Base-by-base conservation (phyloP, 2,329 filamentous ascomycete species). In the Didymella keratinophila region DNA sequence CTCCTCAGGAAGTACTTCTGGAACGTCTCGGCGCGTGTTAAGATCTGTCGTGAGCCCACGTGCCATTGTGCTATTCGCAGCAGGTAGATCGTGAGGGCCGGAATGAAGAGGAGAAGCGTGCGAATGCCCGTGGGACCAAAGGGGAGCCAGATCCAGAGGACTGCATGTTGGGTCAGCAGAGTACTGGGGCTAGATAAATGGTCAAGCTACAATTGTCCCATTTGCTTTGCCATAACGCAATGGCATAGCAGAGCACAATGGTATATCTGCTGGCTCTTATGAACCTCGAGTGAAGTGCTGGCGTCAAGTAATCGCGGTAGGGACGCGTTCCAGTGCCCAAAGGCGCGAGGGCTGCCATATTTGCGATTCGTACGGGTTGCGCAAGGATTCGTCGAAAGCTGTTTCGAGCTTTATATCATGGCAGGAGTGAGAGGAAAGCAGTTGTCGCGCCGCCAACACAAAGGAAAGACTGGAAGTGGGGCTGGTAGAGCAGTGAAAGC, bases 241-340 rank as follows among this genome's bases (percentile, higher is more conserved):
- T 86, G 36, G 86, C 53, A 75, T 95, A 96, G 72, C 91, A 92
- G 55, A 92, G 81, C 46, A 83, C 78, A 10, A 95, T 79, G 14
- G 93, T 82, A 62, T 91, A 80, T 14, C 86, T 83, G 46, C 90
- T 89, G 12, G 92, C 92, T 63, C 88, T 88, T 47, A 90, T 89
- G 78, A 97, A 98, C 70, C 93, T 87, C 70, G 91, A 85, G 78
- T 98, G 94, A 64, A 97, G 82, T 51, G 90, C 89, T 48, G 94
- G 93, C 61, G 94, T 96, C 67, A 97, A 81, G 77, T 96, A 96
- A 80, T 97, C 92, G 82, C 92, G 90, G 79, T 97, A 96, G 76
- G 85, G 83, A 82, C 87, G 79, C 80, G 83, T 74, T 78, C 81
- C 72, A n/a, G 60, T 61, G 41, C 65, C 68, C n/a, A 68, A 56